Evolutionary conservation across 192 early-diverging fungal genomes (phyloP).

Genomic region (Coemansia sp.): DNA sequence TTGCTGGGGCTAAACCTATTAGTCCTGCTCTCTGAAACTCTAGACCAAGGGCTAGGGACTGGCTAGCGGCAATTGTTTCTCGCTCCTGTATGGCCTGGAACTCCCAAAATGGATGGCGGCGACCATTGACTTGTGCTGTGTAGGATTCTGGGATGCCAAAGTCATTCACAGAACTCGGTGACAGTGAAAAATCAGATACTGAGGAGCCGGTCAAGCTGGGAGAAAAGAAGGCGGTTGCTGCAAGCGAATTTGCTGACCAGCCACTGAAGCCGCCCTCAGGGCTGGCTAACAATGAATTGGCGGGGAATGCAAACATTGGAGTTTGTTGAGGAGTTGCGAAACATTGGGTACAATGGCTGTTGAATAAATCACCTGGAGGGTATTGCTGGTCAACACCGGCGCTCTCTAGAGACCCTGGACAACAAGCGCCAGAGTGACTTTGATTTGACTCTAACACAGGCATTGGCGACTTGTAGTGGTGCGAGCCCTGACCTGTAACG

Average conservation of each 20-base stretch:
- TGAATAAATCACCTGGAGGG: background rate
- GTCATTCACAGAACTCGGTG: background rate
- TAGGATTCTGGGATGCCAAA: background rate
- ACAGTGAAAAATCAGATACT: background rate
- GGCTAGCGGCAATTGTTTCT: background rate
- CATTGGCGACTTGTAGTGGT: background rate
- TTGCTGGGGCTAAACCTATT: background rate
- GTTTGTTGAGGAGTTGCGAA: background rate
- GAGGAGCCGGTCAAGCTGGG: background rate
- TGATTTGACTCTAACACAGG: background rate
- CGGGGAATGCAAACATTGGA: background rate
- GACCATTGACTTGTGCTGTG: conserved; percentile 6
- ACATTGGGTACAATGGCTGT: background rate
- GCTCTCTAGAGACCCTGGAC: background rate
- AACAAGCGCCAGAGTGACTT: background rate
- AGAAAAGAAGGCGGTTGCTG: background rate
- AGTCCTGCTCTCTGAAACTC: conserved; percentile 7
- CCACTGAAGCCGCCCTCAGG: background rate
- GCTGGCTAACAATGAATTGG: background rate
- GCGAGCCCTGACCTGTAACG: background rate
- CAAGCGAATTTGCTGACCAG: background rate
- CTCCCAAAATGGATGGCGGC: conserved; percentile 8
- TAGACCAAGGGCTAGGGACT: background rate
- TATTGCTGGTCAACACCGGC: background rate
- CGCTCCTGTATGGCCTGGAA: conserved; percentile 12